Conservation (phyloP, 139 green algal genomes). For the Monoraphidium neglectum region DNA sequence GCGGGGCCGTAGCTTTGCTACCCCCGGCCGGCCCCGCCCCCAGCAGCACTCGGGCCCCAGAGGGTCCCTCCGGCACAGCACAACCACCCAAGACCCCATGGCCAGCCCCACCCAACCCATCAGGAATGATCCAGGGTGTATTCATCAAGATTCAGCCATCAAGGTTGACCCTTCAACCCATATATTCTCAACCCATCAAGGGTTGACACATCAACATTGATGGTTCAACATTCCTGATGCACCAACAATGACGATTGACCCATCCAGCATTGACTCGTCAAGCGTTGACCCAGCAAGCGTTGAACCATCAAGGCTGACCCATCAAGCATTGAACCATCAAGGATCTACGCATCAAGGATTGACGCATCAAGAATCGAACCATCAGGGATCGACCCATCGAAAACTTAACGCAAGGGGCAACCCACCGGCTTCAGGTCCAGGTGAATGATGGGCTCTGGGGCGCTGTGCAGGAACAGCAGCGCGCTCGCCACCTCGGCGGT, state of each 20-base stretch:
- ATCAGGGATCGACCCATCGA: not conserved
- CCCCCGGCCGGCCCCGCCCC: no score
- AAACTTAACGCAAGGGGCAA: not conserved
- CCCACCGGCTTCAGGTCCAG: conserved; percentile 48
- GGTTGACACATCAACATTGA: not conserved
- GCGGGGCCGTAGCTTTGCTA: no score
- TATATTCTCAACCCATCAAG: not conserved
- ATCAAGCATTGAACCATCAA: not conserved
- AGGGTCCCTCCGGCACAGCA: no score
- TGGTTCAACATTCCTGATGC: no score
- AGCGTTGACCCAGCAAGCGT: not conserved
- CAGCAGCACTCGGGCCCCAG: no score
- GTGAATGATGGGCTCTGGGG: conserved; percentile 55
- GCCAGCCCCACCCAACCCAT: no score
- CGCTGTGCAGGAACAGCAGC: conserved; percentile 54
- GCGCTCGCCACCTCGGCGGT: conserved; percentile 49
- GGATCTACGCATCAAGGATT: not conserved
- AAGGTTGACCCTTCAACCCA: no score
- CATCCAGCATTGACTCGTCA: not conserved
- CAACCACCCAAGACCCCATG: no score
- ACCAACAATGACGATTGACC: not conserved
- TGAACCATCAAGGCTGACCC: not conserved
- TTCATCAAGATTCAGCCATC: no score
- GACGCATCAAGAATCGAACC: not conserved
- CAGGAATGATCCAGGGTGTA: no score